Conservation (phyloP, 1,284 basidiomycete genomes). For the Inonotus hispidus region DNA sequence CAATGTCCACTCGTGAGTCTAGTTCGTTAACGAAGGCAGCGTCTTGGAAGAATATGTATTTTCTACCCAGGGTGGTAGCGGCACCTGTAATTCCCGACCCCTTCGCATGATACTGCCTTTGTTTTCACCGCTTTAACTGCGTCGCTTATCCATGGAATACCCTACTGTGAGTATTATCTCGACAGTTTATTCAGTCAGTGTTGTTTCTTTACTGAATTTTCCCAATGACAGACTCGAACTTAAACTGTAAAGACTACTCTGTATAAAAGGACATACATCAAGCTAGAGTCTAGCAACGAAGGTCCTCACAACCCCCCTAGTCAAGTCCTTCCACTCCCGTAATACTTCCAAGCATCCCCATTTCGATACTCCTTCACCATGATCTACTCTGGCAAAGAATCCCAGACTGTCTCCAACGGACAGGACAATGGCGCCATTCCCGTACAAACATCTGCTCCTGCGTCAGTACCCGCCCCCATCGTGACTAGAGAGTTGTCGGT, state of each 20-base stretch:
- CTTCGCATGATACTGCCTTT: background rate
- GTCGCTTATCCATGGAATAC: background rate
- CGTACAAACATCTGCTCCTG: background rate
- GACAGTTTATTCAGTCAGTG: background rate
- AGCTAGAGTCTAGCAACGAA: background rate
- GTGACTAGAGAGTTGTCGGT: slow-evolving; percentile 4
- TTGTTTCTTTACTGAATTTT: background rate
- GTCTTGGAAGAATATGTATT: background rate
- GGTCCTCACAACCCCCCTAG: background rate
- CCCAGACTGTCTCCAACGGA: slow-evolving; percentile 17
- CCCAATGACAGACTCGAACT: background rate
- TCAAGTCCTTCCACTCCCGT: background rate
- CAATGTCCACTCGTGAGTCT: background rate
- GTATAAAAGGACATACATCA: background rate
- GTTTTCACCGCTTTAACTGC: slow-evolving; percentile 15
- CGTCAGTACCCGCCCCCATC: slow-evolving; percentile 3
- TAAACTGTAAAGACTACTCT: background rate
- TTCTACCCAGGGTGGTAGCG: background rate
- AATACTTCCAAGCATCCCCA: background rate
- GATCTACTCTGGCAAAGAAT: slow-evolving; percentile 20
- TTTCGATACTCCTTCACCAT: slow-evolving; percentile 5
- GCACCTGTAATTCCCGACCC: background rate
- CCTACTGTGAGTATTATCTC: background rate
- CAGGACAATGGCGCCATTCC: slow-evolving; percentile 8
- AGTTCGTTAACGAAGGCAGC: background rate